Evolutionary conservation across 805 yeast genomes (phyloP), one percentile per base, ranked within the genome.

Genomic region (Candida railenensis): DNA sequence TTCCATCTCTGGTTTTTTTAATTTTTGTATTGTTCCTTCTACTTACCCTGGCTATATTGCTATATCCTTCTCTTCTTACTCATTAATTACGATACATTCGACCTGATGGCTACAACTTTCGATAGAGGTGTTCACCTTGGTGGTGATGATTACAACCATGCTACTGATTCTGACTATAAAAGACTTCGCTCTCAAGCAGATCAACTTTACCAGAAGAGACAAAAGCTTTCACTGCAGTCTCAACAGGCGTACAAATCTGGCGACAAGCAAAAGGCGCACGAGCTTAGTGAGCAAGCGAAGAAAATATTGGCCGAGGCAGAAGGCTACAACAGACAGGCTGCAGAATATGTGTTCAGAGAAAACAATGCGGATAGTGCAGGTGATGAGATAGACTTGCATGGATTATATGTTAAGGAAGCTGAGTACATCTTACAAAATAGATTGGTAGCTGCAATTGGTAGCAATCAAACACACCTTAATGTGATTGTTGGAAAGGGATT

Each of bases 401-500:
- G 99, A 0, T 70, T 92, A 25, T 91, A 76, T 56, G 95, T 92
- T 16, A 85, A 83, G 61, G 99, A 92, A 67, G 97, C 97, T 5
- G 80, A 81, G 50, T 85, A 81, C 60, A 80, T 86, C 43, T 72
- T 92, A 53, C 87, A 85, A 54, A 81, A 78, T 49, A 76, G 98
- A 48, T 77, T 92, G 42, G 74, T 76, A n/a, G 82, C 81, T 22
- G 89, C 83, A 45, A 74, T 81, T 14, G 69, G 80, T 20, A 67
- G 76, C 28, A 71, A 78, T 45, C 94, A 88, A 58, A 64, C 77
- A 2, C 80, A 77, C 42, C 68, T 92, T 38, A 80, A 82, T 52
- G 94, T 89, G 18, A 91, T 92, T 62, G 97, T 90, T 8, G 98
- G 98, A 8, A 92, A 92, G 65, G 98, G 97, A 5, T 60, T 82